Evolutionary conservation across 2,329 filamentous ascomycete species (phyloP).

Genomic region (Arthrobotrys conoides): DNA sequence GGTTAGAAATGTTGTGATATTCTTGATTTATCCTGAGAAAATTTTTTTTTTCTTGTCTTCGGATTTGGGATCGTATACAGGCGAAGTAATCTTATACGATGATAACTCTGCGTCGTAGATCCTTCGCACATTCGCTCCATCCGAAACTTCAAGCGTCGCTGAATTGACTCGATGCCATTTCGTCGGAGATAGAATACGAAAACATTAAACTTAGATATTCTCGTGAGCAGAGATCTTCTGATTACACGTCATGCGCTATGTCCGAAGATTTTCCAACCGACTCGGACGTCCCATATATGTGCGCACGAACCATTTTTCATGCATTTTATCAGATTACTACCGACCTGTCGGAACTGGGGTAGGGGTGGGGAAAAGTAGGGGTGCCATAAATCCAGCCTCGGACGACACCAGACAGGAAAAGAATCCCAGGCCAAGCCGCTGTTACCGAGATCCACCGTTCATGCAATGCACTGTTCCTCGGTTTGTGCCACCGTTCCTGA

Average conservation of each 20-base stretch:
- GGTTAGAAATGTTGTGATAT: constrained; percentile 5
- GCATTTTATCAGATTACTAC: constrained; percentile 33
- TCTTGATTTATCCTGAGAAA: neutral
- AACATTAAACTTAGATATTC: neutral
- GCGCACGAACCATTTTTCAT: constrained; percentile 13
- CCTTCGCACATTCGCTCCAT: constrained; percentile 9
- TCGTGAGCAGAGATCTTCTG: constrained; percentile 2
- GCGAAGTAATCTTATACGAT: constrained; percentile 29
- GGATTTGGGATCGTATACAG: neutral
- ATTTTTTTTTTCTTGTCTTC: neutral
- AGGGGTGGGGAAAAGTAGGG: constrained; percentile 18
- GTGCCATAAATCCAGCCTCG: constrained; percentile 13
- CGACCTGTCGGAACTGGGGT: constrained; percentile 38
- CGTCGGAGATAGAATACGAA: neutral
- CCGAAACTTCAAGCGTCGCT: neutral
- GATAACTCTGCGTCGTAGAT: constrained; percentile 25
- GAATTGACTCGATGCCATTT: neutral
- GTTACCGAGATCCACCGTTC: constrained; percentile 29
- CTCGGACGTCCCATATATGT: constrained; percentile 7
- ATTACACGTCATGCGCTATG: constrained; percentile 19
- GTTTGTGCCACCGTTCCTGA: constrained; percentile 39
- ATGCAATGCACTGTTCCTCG: constrained; percentile 39
- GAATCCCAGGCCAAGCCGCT: constrained; percentile 28
- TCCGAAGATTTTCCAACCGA: neutral
- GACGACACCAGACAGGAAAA: constrained; percentile 28